These are phyloP conservation scores for Calonectria ilicicola DNA, from an alignment of 2,329 filamentous ascomycete species.

Conservation along the genomic window DNA sequence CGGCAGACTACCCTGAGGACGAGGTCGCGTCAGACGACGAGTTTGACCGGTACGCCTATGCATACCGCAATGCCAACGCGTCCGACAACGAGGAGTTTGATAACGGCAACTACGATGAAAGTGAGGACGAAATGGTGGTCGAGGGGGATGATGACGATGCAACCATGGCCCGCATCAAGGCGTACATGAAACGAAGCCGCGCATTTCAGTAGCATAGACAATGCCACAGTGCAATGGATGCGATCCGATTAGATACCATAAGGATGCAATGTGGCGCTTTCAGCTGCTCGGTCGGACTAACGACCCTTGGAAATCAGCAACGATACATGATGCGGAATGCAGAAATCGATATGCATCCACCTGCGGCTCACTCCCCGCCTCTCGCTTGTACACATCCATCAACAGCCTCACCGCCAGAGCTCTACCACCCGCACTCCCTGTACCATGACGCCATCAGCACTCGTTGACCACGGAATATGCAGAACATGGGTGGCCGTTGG, in stretches of 20 bases:
- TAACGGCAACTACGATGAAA: slow-evolving; percentile 51
- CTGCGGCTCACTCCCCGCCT: not conserved
- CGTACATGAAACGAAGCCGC: slow-evolving; percentile 50
- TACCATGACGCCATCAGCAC: slow-evolving; percentile 27
- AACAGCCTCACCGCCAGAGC: slow-evolving; percentile 31
- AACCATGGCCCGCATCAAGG: slow-evolving; percentile 53
- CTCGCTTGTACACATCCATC: not conserved
- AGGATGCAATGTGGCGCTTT: not conserved
- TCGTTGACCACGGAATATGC: slow-evolving; percentile 30
- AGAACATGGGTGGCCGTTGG: slow-evolving; percentile 17
- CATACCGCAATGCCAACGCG: slow-evolving; percentile 64
- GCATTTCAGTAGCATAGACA: slow-evolving; percentile 39
- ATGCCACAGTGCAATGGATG: slow-evolving; percentile 4
- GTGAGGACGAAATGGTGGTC: slow-evolving; percentile 53
- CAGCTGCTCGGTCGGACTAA: not conserved
- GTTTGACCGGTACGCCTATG: slow-evolving; percentile 65
- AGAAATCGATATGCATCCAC: not conserved
- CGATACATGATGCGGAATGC: not conserved
- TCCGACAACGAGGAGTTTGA: slow-evolving; percentile 69
- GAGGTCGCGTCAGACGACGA: slow-evolving; percentile 76
- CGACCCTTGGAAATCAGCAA: not conserved
- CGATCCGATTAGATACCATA: not conserved
- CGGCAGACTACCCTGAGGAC: slow-evolving; percentile 84
- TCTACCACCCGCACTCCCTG: slow-evolving; percentile 14
- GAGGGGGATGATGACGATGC: slow-evolving; percentile 52